phyloP scores from a whole-genome alignment of 2,329 filamentous ascomycete species.

The Colletotrichum acutatum region DNA sequence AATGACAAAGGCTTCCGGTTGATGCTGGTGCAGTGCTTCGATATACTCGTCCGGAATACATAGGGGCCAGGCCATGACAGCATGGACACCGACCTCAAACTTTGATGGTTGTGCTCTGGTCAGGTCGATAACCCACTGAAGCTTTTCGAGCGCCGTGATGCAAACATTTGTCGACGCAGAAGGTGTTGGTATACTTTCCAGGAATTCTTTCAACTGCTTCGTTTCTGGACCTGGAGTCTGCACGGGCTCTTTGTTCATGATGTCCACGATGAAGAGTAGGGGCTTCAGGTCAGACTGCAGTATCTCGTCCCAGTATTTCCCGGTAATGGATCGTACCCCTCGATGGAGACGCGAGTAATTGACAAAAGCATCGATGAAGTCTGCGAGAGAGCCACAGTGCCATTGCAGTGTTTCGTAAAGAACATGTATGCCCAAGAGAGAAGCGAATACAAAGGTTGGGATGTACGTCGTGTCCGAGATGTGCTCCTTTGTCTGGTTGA shows the following conservation, averaged over 20 bases:
- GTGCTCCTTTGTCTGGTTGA: conserved; percentile 39
- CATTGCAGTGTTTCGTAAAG: conserved; percentile 49
- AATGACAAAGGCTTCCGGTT: conserved; percentile 52
- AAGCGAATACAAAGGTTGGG: conserved; percentile 45
- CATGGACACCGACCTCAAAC: conserved; percentile 20
- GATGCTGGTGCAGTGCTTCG: conserved; percentile 45
- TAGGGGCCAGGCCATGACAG: conserved; percentile 50
- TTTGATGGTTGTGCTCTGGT: not conserved
- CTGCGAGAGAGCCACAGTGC: conserved; percentile 42
- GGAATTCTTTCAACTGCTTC: not conserved
- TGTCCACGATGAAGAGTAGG: conserved; percentile 34
- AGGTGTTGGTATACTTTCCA: not conserved
- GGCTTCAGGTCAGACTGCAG: conserved; percentile 39
- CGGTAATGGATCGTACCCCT: conserved; percentile 41
- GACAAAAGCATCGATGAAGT: conserved; percentile 42
- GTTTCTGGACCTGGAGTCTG: conserved; percentile 8
- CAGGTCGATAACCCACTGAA: conserved; percentile 37
- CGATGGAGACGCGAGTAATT: conserved; percentile 45
- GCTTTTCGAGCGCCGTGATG: conserved; percentile 10
- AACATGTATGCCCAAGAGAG: conserved; percentile 46
- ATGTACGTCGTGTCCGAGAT: conserved; percentile 39
- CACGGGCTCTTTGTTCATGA: not conserved
- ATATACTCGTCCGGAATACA: conserved; percentile 47
- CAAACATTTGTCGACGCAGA: conserved; percentile 26
- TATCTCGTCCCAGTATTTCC: conserved; percentile 35